phyloP scores from a whole-genome alignment of 768 basidiomycete genomes.

The Chalciporus pseudorubinellus region DNA sequence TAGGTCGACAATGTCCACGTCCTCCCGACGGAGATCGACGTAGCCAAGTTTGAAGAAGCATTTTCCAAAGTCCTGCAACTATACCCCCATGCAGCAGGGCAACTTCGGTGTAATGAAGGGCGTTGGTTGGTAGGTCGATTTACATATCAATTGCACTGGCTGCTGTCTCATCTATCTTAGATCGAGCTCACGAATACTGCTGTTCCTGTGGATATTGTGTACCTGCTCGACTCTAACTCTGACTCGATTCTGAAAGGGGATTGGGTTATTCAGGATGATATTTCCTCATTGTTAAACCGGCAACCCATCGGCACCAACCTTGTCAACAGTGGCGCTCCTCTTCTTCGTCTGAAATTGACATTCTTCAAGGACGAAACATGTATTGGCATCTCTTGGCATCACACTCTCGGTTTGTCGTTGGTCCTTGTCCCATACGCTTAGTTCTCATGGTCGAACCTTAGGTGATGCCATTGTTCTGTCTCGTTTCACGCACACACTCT shows the following conservation, averaged over 20 bases:
- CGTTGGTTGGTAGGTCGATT: conserved; percentile 21
- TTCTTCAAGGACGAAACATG: conserved; percentile 24
- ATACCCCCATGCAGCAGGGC: conserved; percentile 27
- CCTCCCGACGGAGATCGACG: conserved; percentile 13
- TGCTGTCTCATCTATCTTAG: conserved; percentile 9
- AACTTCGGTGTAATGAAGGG: conserved; percentile 10
- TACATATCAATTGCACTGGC: not conserved
- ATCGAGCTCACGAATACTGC: conserved; percentile 23
- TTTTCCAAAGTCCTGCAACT: conserved; percentile 22
- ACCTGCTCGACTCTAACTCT: conserved; percentile 4
- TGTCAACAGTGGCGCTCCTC: conserved; percentile 17
- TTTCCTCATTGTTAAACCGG: conserved; percentile 17
- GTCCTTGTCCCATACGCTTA: not conserved
- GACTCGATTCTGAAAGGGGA: conserved; percentile 18
- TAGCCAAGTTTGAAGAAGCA: conserved; percentile 21
- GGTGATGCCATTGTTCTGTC: conserved; percentile 30
- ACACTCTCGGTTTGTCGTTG: conserved; percentile 28
- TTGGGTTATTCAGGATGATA: conserved; percentile 29
- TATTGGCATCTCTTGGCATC: conserved; percentile 36
- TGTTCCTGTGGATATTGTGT: conserved; percentile 14
- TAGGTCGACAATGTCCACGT: conserved; percentile 21
- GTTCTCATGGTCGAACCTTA: conserved; percentile 6
- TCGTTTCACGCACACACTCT: conserved; percentile 31
- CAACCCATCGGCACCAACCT: conserved; percentile 11
- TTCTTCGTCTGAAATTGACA: conserved; percentile 30